Percentiles rank a stretch among this genome's conserved stretches.
Evolutionary conservation across 352 stramenopile species (phyloP).

Genomic region (Pythium grandisporangium): DNA sequence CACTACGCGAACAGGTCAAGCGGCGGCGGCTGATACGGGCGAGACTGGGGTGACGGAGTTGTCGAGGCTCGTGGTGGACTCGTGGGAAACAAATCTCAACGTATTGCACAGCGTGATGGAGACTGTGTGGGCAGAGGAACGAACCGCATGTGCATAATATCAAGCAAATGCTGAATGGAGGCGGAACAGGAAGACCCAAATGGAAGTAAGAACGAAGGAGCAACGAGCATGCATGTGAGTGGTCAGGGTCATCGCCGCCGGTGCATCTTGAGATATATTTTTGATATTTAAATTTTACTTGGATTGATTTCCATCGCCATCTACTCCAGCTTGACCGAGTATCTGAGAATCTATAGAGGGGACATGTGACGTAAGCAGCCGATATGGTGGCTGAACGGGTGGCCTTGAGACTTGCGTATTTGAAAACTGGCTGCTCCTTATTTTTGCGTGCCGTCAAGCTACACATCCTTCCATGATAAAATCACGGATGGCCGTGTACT

Average conservation of each 20-base stretch:
- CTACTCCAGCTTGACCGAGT: background rate
- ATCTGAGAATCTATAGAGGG: background rate
- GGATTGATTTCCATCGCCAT: background rate
- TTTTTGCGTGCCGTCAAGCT: background rate
- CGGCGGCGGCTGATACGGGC: too few species aligned
- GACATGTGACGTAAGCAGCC: too few species aligned
- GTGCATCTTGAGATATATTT: background rate
- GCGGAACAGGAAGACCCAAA: background rate
- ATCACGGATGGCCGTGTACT: slow-evolving; percentile 25
- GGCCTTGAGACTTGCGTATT: background rate
- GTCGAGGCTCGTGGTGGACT: slow-evolving; percentile 31
- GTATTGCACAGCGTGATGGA: too few species aligned
- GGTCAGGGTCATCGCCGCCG: background rate
- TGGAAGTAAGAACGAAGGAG: background rate
- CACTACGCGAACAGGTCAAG: too few species aligned
- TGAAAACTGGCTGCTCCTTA: background rate
- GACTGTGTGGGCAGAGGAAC: too few species aligned
- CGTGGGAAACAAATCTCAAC: slow-evolving; percentile 32
- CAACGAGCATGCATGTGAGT: background rate
- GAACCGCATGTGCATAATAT: too few species aligned
- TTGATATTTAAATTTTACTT: background rate
- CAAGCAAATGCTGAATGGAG: slow-evolving; percentile 20
- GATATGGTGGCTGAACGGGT: too few species aligned
- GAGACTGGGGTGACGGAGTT: slow-evolving; percentile 25
- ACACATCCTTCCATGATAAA: slow-evolving; percentile 25